Conservation (phyloP, 2,329 filamentous ascomycete species). For the Nigrograna mackinnonii region DNA sequence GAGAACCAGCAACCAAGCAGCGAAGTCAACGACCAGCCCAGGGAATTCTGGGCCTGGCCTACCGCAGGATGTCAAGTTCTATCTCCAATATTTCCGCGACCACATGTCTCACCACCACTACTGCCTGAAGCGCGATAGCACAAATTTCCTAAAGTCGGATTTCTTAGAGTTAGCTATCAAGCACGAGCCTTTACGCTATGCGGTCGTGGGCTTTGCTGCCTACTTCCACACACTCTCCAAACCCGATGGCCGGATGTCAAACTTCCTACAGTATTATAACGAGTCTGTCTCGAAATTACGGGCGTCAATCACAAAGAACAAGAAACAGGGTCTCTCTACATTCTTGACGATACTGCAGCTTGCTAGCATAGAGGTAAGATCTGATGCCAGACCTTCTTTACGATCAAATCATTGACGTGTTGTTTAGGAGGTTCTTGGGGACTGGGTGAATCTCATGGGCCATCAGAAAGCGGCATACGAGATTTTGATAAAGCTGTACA, state of each 20-base stretch:
- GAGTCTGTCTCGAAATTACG: slow-evolving; percentile 80
- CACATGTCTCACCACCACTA: slow-evolving; percentile 84
- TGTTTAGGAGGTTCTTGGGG: slow-evolving; percentile 85
- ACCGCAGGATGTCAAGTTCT: slow-evolving; percentile 72
- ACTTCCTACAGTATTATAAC: slow-evolving; percentile 90
- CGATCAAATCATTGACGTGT: slow-evolving; percentile 2
- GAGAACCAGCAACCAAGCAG: slow-evolving; percentile 33
- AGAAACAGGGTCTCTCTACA: slow-evolving; percentile 72
- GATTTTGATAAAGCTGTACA: slow-evolving; percentile 78
- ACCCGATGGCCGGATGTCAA: slow-evolving; percentile 72
- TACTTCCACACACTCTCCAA: slow-evolving; percentile 79
- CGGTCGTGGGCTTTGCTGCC: slow-evolving; percentile 83
- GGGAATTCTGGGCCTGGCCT: slow-evolving; percentile 37
- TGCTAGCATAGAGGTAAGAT: slow-evolving; percentile 83
- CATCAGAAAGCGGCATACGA: slow-evolving; percentile 89
- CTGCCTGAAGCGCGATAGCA: slow-evolving; percentile 70
- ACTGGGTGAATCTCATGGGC: slow-evolving; percentile 91
- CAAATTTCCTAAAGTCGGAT: slow-evolving; percentile 73
- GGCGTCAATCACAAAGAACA: slow-evolving; percentile 69
- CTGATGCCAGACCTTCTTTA: not conserved
- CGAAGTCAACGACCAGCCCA: slow-evolving; percentile 14
- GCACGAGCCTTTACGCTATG: slow-evolving; percentile 83
- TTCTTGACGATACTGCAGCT: slow-evolving; percentile 88
- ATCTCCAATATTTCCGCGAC: slow-evolving; percentile 76
- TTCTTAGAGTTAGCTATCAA: slow-evolving; percentile 73